Percentiles rank a stretch among this genome's conserved stretches.
Conservation (phyloP, 1,139 yeast species). For the Pichia sp. region DNA sequence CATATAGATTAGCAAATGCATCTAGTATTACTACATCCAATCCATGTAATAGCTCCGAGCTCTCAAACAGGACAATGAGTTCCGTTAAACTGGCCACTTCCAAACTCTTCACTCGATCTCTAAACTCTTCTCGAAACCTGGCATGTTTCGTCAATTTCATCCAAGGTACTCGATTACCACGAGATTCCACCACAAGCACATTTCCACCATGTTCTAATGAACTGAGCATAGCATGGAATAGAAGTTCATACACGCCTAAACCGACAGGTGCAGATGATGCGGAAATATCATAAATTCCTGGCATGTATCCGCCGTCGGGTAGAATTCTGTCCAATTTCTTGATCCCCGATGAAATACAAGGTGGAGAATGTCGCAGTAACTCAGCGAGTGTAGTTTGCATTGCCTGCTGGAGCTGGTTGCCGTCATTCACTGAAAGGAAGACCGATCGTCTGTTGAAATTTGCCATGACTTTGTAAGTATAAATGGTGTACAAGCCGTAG, state of each 20-base stretch:
- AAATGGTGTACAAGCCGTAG: no score
- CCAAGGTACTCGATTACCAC: slow-evolving; percentile 19
- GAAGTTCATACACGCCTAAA: background rate
- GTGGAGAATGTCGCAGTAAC: no score
- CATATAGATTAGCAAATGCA: slow-evolving; percentile 10
- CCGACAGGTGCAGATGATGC: background rate
- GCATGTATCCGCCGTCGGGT: background rate
- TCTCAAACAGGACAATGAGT: slow-evolving; percentile 16
- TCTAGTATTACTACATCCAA: slow-evolving; percentile 19
- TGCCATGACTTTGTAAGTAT: no score
- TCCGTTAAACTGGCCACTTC: slow-evolving; percentile 15
- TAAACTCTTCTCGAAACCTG: background rate
- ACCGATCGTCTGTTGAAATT: no score
- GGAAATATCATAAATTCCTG: slow-evolving; percentile 1
- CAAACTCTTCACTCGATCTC: slow-evolving; percentile 11
- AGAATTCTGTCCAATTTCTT: background rate
- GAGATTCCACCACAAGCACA: slow-evolving; percentile 11
- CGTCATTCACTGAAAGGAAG: no score
- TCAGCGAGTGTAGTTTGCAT: no score
- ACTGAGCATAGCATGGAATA: background rate
- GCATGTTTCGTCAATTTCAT: slow-evolving; percentile 11
- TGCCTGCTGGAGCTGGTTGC: no score
- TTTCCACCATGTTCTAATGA: background rate
- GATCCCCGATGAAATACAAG: no score
- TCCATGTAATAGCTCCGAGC: slow-evolving; percentile 4